phyloP scores from a whole-genome alignment of 23 red algal genomes.

The Gracilariopsis chorda region DNA sequence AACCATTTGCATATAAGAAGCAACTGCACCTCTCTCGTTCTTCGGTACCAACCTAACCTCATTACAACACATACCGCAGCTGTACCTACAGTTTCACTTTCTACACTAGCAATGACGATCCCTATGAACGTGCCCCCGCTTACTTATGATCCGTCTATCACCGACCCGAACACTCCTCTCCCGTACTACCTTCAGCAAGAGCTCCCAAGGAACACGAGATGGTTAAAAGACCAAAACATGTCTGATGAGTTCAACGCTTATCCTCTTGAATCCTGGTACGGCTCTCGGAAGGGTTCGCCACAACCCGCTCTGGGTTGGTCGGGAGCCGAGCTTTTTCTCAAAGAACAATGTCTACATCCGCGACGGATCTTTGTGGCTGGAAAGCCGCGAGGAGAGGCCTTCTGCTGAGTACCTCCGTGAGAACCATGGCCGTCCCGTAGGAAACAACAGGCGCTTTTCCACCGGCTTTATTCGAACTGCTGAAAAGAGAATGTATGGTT shows the following conservation, averaged over 20 bases:
- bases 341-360: constrained; percentile 35
- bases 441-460: not conserved
- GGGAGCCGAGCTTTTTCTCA: constrained; percentile 17
- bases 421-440: not conserved
- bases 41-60: no score
- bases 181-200: not conserved
- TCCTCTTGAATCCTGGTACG: not conserved
- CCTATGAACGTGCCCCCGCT: not conserved
- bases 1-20: no score
- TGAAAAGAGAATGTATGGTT: constrained; percentile 27
- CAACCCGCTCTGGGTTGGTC: constrained; percentile 23
- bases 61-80: no score
- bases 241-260: constrained; percentile 40
- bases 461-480: constrained; percentile 33
- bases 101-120: constrained; percentile 6
- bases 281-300: not conserved
- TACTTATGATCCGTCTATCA: not conserved
- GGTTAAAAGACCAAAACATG: constrained; percentile 36
- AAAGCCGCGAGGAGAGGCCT: constrained; percentile 4
- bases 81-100: no score
- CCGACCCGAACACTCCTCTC: not conserved
- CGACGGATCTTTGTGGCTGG: constrained; percentile 12
- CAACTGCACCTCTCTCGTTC: no score
- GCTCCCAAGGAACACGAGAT: not conserved
- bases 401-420: not conserved